phyloP scores from a whole-genome alignment of 176 grass and related monocot genomes.

The Musa acuminata region DNA sequence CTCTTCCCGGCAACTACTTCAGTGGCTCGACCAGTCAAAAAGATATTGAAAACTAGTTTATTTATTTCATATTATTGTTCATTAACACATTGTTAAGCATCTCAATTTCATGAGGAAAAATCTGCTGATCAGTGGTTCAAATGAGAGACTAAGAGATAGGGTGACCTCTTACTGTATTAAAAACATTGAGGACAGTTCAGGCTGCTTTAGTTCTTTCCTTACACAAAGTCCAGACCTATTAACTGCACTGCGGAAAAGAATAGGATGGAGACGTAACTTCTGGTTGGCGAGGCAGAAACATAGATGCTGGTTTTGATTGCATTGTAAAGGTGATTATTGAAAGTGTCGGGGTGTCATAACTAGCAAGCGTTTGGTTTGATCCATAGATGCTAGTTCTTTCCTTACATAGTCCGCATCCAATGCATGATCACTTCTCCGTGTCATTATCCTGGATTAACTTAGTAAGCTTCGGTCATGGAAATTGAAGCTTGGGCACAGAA shows the following conservation, averaged over 20 bases:
- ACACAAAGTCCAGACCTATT: too few relatives aligned
- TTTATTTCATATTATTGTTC: not conserved
- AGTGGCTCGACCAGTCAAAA: not conserved
- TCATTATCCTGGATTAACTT: not conserved
- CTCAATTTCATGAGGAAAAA: not conserved
- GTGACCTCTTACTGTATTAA: too few relatives aligned
- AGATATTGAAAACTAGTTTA: not conserved
- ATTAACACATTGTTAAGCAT: not conserved
- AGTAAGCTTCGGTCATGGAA: too few relatives aligned
- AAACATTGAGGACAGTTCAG: too few relatives aligned
- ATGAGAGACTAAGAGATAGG: too few relatives aligned
- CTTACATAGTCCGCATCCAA: not conserved
- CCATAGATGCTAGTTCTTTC: not conserved
- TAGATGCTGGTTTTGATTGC: not conserved
- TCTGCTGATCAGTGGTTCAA: not conserved
- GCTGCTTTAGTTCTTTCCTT: too few relatives aligned
- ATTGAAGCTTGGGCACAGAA: too few relatives aligned
- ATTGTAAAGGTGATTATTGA: not conserved
- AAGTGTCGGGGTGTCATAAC: not conserved
- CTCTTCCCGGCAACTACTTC: not conserved
- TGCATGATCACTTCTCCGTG: not conserved
- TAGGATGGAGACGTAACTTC: too few relatives aligned
- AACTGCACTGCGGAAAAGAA: too few relatives aligned
- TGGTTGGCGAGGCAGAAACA: not conserved
- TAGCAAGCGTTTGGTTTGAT: too few relatives aligned